Evolutionary conservation across 2,329 filamentous ascomycete species (phyloP), one percentile per base, ranked within the genome.

Genomic region (Cladosporium sphaerospermum): DNA sequence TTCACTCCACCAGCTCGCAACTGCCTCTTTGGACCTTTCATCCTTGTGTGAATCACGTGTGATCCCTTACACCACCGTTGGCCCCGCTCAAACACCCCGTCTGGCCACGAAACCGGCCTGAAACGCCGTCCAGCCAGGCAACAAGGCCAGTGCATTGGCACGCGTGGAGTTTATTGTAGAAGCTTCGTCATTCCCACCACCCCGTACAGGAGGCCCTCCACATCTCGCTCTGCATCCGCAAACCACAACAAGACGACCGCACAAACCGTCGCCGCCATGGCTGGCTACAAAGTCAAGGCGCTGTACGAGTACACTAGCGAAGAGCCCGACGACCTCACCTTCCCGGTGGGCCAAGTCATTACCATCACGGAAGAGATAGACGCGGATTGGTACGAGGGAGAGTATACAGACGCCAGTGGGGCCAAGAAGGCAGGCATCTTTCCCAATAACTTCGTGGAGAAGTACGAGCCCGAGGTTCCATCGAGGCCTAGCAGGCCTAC

Each of bases 381-480:
- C 68, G 84, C 79, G 59, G 95, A 97, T 69, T 97, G 91, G 93
- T 95, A 93, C 69, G 82, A 81, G 58, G 92, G 93, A 61, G 86
- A 93, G 71, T 96, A 96, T 69, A 75, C 84, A 59, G 88, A 95
- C 71, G 82, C 83, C 56, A 72, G 78, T 49, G 93, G 93, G 53
- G 73, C 71, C 58, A 89, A 85, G 71, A 81, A 84, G 67, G 84
- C 91, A 66, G 92, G 92, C 61, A 87, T 96, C 63, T 97, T 96
- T 71, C 92, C 90, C 48, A 86, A 87, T 69, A 99, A 97, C 74
- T 99, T 99, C 68, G 93, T 99, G 66, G 93, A 99, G 72, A 89
- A 86, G 73, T 95, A 89, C 72, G 92, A 97, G 70, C 93, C 93
- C 36, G 86, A 84, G 53, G 86, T 92, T 58, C 93, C 93, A 56